phyloP scores from a whole-genome alignment of 495 filamentous ascomycete genomes.

The Neurospora cerealis region DNA sequence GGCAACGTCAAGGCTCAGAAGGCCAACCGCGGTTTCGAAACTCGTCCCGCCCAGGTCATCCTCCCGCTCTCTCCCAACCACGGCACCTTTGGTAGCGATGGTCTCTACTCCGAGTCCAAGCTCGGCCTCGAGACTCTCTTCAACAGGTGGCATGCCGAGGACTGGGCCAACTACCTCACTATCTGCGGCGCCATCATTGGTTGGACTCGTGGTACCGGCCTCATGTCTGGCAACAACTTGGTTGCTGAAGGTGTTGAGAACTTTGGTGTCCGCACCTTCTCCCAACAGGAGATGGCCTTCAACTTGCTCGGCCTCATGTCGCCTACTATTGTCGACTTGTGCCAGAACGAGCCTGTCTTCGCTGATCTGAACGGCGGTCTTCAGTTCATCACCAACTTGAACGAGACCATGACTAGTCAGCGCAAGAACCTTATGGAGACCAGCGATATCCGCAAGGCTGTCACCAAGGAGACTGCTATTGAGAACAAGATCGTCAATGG shows the following conservation, averaged over 20 bases:
- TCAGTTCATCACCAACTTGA: constrained; percentile 96
- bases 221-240: constrained; percentile 98
- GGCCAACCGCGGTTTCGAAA: constrained; percentile 75
- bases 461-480: constrained; percentile 89
- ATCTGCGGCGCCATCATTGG: constrained; percentile 98
- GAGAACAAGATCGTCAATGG: constrained; percentile 98
- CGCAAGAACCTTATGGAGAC: constrained; percentile 89
- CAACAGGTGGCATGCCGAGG: constrained; percentile 97
- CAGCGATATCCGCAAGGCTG: constrained; percentile 83
- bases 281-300: constrained; percentile 99
- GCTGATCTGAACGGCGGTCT: constrained; percentile 96
- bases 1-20: constrained; percentile 88
- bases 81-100: constrained; percentile 95
- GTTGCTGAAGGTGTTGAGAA: constrained; percentile 94
- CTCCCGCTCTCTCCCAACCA: constrained; percentile 96
- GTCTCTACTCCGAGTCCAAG: constrained; percentile 97
- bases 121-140: constrained; percentile 94
- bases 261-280: constrained; percentile 95
- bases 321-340: constrained; percentile 85
- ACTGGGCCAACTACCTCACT: constrained; percentile 94
- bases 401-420: constrained; percentile 80
- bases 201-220: constrained; percentile 95
- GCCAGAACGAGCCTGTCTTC: constrained; percentile 90
- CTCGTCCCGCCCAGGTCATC: constrained; percentile 91
- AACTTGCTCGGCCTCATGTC: constrained; percentile 96